Base-by-base conservation (phyloP, 345 rosid species). In the Boechera retrofracta region DNA sequence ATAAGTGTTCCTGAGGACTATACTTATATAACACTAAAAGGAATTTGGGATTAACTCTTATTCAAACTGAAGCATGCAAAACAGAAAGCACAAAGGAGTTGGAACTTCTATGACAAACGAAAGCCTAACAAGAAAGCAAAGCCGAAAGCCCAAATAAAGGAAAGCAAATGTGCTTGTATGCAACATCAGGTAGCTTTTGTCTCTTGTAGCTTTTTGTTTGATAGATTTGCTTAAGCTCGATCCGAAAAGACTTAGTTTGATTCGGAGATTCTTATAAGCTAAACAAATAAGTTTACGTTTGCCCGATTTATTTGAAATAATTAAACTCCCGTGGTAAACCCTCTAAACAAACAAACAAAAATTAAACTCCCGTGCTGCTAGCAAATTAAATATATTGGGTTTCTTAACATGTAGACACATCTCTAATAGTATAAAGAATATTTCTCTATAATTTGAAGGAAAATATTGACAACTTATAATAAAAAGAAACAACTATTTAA, bases 61-160 rank as follows among this genome's bases (percentile, higher is more conserved):
- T 39, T 24, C 49, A 62, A 24, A 62, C 0, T 39, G 32, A 11
- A 62, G 49, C 63, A 58, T 13, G 39, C 65, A 38, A 6, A 29
- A 61, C 48, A 61, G 31, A 41, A 63, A 41, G 51, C 48, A 13
- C 51, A 7, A 39, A 41, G 36, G 12, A 41, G 10, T 63, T 63
- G 68, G 68, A 42, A 28, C 18, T 24, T 32, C 7, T 63, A 42
- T 7, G 15, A 64, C 24, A 64, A 64, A 41, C 21, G 33, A 7
- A 62, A 62, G 67, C 51, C 35, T 62, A 41, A 41, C 35, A 39
- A 11, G 12, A 62, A 54, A 41, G 35, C 35, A 62, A 41, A 62
- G 21, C 53, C 44, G 21, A 44, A 26, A 44, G 52, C 36, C 12
- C 8, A 28, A 28, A 6, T 4, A 24, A 42, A 64, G 28, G 24